phyloP scores from a whole-genome alignment of 2,329 filamentous ascomycete genomes.

The Thermothelomyces thermophilus region DNA sequence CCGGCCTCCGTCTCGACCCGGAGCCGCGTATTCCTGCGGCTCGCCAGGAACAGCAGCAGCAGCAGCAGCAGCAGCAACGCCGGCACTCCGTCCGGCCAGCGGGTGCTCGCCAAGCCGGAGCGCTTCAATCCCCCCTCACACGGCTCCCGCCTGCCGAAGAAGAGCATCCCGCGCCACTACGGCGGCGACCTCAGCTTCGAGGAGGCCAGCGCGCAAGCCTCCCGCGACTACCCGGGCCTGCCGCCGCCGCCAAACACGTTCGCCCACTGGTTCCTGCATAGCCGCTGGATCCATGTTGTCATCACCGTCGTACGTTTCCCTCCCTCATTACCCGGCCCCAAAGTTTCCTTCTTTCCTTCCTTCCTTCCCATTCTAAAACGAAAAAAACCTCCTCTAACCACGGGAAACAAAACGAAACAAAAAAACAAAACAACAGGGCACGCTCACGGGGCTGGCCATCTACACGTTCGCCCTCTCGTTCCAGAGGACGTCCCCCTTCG shows the following conservation, averaged over 20 bases:
- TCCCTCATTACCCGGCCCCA: neutral
- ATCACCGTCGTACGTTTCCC: constrained; percentile 68
- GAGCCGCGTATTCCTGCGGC: constrained; percentile 11
- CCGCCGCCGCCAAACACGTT: constrained; percentile 79
- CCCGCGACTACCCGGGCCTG: constrained; percentile 76
- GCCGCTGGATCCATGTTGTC: constrained; percentile 65
- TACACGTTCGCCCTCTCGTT: constrained; percentile 76
- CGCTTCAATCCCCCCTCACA: constrained; percentile 92
- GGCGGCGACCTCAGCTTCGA: constrained; percentile 62
- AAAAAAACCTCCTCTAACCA: too few relatives aligned
- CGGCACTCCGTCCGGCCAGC: constrained; percentile 41
- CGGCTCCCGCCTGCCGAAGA: constrained; percentile 58
- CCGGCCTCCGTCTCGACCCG: constrained; percentile 24
- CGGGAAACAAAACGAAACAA: too few relatives aligned
- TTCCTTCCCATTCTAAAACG: too few relatives aligned
- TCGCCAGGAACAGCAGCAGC: constrained; percentile 9
- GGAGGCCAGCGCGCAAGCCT: constrained; percentile 59
- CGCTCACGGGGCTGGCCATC: constrained; percentile 61
- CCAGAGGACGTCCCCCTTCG: constrained; percentile 69
- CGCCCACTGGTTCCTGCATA: constrained; percentile 79
- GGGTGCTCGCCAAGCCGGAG: constrained; percentile 74
- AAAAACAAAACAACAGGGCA: constrained; percentile 41
- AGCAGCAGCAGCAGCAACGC: constrained; percentile 17
- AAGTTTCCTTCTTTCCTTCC: neutral
- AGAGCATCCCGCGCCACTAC: constrained; percentile 58